Base-by-base conservation (phyloP, 2,329 filamentous ascomycete genomes). In the Arthrobotrys entomopaga region DNA sequence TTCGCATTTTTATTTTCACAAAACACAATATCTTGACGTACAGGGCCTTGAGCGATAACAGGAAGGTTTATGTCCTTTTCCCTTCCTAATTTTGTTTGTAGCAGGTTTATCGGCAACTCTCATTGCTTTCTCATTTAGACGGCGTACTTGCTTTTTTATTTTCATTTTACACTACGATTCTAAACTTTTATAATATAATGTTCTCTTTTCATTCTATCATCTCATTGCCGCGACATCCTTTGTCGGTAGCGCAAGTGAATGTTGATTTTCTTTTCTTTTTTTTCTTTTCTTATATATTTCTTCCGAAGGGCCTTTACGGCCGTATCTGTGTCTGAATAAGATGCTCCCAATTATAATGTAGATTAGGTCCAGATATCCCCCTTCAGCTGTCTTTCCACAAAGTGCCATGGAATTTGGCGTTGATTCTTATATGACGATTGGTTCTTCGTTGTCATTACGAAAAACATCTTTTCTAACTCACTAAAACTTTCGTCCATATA, bases 31-130 rank as follows among this genome's bases (percentile, higher is more conserved):
- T 60, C 50, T 70, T 19, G 61, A 19, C 49, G 49, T 54, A 52
- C 67, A 56, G 57, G 56, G 48, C 56, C 48, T 38, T 63, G 61
- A 66, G 61, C 69, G 52, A 63, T 63, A 66, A 60, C 50, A 49
- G 56, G 52, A 56, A 61, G 63, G 43, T 72, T 65, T 72, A 66
- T 73, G 61, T 73, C 56, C 42, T 73, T 66, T 73, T 63, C 63
- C 61, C 65, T 66, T 58, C 60, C 60, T 61, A 46, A 43, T 57
- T 56, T 19, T 66, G 53, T 49, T 72, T 56, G 56, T 66, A 73
- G 69, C 69, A 73, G 69, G 69, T 73, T 73, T 73, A 73, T 61
- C 43, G 69, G 69, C 61, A 63, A 56, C 66, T 73, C 29, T 66
- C 40, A 59, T 64, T 65, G 49, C 53, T 58, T 72, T 57, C 43